Conservation (phyloP, 257 asterid genomes). For the Catharanthus roseus region DNA sequence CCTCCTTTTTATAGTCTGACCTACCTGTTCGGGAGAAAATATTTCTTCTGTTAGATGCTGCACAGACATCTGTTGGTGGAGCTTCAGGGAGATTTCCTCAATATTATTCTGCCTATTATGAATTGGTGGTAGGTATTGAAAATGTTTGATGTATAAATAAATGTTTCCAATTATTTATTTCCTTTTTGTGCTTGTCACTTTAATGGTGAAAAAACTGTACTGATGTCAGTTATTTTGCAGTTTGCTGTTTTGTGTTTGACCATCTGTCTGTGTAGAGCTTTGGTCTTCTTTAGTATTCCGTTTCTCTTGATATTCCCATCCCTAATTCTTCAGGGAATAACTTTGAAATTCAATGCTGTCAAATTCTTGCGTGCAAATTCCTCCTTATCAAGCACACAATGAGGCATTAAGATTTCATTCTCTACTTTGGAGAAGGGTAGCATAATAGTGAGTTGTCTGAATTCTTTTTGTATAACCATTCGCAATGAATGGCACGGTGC, state of each 20-base stretch:
- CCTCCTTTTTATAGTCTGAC: slow-evolving; percentile 51
- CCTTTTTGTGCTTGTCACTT: too few relatives aligned
- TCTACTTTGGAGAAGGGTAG: not conserved
- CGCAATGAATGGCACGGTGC: not conserved
- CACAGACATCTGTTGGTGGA: slow-evolving; percentile 96
- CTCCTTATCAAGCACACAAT: not conserved
- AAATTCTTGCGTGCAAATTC: not conserved
- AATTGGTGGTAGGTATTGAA: slow-evolving; percentile 71
- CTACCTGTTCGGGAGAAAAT: slow-evolving; percentile 76
- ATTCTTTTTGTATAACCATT: not conserved
- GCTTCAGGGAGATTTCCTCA: slow-evolving; percentile 92
- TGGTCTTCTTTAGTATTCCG: not conserved
- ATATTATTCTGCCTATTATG: slow-evolving; percentile 80
- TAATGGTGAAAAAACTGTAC: too few relatives aligned
- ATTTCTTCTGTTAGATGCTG: slow-evolving; percentile 89
- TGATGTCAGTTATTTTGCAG: not conserved
- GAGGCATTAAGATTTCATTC: not conserved
- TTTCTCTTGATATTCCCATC: not conserved
- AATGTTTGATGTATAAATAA: slow-evolving; percentile 10
- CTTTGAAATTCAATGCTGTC: not conserved
- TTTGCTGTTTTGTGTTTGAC: not conserved
- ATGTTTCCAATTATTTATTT: not conserved
- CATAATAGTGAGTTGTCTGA: not conserved
- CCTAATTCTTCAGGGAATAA: not conserved
- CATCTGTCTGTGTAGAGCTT: not conserved